phyloP scores from a whole-genome alignment of 2,329 filamentous ascomycete genomes.

The Fusarium globosum region DNA sequence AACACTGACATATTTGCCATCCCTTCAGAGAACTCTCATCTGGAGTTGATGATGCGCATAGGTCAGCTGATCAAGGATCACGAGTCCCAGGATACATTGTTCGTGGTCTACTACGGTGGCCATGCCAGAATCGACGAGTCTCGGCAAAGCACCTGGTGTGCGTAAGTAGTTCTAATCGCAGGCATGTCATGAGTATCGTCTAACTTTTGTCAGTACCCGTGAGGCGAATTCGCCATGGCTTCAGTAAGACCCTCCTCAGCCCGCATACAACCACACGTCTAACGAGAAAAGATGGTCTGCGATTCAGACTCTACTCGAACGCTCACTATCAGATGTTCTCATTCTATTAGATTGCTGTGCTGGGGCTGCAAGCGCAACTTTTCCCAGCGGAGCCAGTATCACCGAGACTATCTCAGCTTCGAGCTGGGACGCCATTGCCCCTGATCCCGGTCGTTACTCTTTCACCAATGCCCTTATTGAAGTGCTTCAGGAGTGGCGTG shows the following conservation, averaged over 20 bases:
- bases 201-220: slow-evolving; percentile 55
- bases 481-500: slow-evolving; percentile 67
- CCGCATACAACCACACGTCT: background rate
- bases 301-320: slow-evolving; percentile 68
- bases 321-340: slow-evolving; percentile 67
- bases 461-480: slow-evolving; percentile 70
- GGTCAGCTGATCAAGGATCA: slow-evolving; percentile 67
- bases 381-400: slow-evolving; percentile 67
- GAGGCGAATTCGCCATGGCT: slow-evolving; percentile 65
- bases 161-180: slow-evolving; percentile 53
- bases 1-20: slow-evolving; percentile 69
- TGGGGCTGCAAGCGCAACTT: slow-evolving; percentile 69
- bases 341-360: slow-evolving; percentile 71
- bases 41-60: slow-evolving; percentile 68
- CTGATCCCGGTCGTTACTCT: slow-evolving; percentile 68
- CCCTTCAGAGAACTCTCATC: slow-evolving; percentile 67
- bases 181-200: background rate
- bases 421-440: slow-evolving; percentile 71
- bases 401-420: slow-evolving; percentile 72
- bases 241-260: slow-evolving; percentile 54
- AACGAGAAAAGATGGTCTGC: slow-evolving; percentile 62
- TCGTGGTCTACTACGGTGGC: slow-evolving; percentile 69
- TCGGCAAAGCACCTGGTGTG: slow-evolving; percentile 70
- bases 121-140: slow-evolving; percentile 70
- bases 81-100: slow-evolving; percentile 65